These are phyloP conservation scores for Eutypella sp. DNA, from an alignment of 2,329 filamentous ascomycete genomes.

Conservation along the genomic window DNA sequence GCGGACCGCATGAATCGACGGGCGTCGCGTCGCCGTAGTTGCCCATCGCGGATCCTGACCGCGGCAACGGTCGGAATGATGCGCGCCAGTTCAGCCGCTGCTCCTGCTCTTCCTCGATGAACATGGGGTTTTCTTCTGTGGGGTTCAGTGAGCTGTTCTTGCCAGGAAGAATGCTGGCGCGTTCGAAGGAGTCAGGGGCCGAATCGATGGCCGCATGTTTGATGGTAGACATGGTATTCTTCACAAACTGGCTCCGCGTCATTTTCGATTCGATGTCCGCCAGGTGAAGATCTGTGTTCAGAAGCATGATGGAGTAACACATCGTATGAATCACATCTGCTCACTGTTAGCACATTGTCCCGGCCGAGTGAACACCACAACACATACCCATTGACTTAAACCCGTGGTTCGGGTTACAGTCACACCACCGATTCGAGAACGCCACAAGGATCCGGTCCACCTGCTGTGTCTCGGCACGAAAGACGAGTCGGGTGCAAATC, in stretches of 20 bases:
- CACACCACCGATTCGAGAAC: conserved; percentile 86
- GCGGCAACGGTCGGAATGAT: conserved; percentile 47
- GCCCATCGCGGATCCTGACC: conserved; percentile 38
- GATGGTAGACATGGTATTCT: conserved; percentile 92
- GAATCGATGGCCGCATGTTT: conserved; percentile 69
- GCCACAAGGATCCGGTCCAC: conserved; percentile 90
- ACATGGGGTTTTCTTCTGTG: conserved; percentile 14
- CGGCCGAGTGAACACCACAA: background rate
- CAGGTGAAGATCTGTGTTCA: conserved; percentile 94
- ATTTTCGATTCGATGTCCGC: conserved; percentile 96
- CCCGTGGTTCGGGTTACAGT: conserved; percentile 86
- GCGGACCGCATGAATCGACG: conserved; percentile 60
- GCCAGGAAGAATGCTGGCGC: conserved; percentile 50
- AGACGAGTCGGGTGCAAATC: conserved; percentile 73
- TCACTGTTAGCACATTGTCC: conserved; percentile 25
- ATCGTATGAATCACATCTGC: conserved; percentile 93
- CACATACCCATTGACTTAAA: conserved; percentile 76
- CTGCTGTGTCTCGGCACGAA: conserved; percentile 93
- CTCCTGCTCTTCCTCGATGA: conserved; percentile 18
- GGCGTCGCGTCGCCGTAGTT: conserved; percentile 30
- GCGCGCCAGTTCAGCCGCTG: conserved; percentile 23
- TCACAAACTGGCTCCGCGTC: conserved; percentile 90
- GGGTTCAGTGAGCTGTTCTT: conserved; percentile 26
- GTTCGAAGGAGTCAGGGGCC: conserved; percentile 61
- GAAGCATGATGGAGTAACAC: conserved; percentile 88